Evolutionary conservation across 1,284 basidiomycete species (phyloP).

Genomic region (Irpex sp.): DNA sequence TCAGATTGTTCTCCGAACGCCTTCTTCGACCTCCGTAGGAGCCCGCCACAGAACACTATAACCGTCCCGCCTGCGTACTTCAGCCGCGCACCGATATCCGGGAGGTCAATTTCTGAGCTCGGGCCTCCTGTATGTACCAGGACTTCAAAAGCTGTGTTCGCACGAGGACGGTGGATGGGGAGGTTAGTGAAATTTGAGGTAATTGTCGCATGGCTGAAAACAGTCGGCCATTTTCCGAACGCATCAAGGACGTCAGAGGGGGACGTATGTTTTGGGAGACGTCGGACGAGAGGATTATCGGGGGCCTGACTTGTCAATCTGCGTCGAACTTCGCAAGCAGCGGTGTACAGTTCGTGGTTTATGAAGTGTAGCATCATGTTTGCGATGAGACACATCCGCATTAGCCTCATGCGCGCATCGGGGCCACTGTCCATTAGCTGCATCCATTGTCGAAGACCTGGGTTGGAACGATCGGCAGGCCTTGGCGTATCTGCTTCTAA

Average conservation of each 20-base stretch:
- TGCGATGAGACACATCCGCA: neutral
- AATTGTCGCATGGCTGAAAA: neutral
- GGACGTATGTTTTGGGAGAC: too few relatives aligned
- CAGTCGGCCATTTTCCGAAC: neutral
- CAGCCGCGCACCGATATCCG: neutral
- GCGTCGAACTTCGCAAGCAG: neutral
- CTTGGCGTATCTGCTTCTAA: neutral
- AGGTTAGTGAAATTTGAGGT: neutral
- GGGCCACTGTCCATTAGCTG: neutral
- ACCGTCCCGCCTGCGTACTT: neutral
- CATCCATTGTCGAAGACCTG: neutral
- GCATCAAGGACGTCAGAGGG: neutral
- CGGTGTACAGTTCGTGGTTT: neutral
- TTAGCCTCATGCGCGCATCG: neutral
- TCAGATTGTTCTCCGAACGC: neutral
- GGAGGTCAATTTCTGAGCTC: neutral
- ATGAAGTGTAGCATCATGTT: neutral
- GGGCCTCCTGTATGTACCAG: neutral
- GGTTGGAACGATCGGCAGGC: neutral
- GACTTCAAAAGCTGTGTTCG: neutral
- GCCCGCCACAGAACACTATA: neutral
- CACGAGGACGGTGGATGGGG: neutral
- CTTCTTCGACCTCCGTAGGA: neutral
- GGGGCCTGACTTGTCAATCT: neutral
- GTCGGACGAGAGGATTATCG: too few relatives aligned